These are phyloP conservation scores for Cucumis sativus DNA, from an alignment of 306 rosid genomes.

Conservation along the genomic window DNA sequence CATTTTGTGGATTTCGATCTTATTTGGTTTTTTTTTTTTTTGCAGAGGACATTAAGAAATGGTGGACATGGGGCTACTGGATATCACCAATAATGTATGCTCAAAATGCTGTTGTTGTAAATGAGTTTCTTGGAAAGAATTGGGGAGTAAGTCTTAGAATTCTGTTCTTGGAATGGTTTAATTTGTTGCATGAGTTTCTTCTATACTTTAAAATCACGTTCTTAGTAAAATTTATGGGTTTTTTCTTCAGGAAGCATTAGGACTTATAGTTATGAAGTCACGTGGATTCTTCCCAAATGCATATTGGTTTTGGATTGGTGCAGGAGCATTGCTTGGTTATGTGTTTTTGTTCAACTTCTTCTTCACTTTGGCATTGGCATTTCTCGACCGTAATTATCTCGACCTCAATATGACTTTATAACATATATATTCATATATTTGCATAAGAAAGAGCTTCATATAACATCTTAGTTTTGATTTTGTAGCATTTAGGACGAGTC, in stretches of 20 bases:
- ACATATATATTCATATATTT: background rate
- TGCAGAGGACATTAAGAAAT: conserved; percentile 38
- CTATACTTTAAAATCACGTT: background rate
- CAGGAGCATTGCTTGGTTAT: conserved; percentile 44
- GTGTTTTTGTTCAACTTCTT: conserved; percentile 28
- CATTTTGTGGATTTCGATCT: background rate
- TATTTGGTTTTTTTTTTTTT: background rate
- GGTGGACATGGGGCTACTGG: conserved; percentile 86
- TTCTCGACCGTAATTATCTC: conserved; percentile 35
- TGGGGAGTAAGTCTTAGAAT: conserved; percentile 41
- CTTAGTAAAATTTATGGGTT: background rate
- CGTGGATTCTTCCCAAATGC: conserved; percentile 40
- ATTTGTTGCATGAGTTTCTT: background rate
- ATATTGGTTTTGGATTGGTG: conserved; percentile 69
- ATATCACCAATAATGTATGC: conserved; percentile 54
- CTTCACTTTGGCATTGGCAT: conserved; percentile 36
- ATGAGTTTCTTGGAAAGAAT: conserved; percentile 52
- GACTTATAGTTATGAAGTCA: conserved; percentile 32
- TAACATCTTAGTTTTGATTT: background rate
- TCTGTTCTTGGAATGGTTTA: background rate
- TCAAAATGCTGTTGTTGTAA: conserved; percentile 51
- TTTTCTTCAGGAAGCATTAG: conserved; percentile 17
- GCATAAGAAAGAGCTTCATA: background rate
- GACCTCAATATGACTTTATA: background rate
- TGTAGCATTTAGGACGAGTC: conserved; percentile 41